phyloP scores from a whole-genome alignment of 2,329 filamentous ascomycete genomes.

The Colletotrichum siamense region DNA sequence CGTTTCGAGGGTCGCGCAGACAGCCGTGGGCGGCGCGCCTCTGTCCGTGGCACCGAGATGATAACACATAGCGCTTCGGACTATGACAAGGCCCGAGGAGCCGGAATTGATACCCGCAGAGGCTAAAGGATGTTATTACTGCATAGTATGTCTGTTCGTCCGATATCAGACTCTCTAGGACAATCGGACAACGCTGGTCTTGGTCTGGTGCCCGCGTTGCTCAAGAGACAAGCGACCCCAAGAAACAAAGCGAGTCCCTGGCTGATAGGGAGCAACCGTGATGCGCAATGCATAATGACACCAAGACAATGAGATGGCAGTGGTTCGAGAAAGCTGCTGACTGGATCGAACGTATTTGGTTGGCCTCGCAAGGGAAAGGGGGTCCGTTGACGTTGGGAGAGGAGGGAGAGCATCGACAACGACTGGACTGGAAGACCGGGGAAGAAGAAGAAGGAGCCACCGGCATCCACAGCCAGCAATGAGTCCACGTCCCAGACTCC shows the following conservation, averaged over 20 bases:
- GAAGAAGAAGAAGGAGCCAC: not conserved
- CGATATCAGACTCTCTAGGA: not conserved
- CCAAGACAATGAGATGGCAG: not conserved
- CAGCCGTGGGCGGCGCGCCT: not conserved
- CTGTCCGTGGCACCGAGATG: not conserved
- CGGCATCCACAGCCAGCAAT: not conserved
- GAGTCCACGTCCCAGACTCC: not conserved
- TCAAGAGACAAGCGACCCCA: not conserved
- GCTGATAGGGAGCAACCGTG: not conserved
- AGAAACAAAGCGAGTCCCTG: not conserved
- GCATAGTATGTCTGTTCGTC: conserved; percentile 1
- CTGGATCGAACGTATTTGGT: not conserved
- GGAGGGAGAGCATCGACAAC: not conserved
- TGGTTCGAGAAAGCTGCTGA: conserved; percentile 12
- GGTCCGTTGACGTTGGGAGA: not conserved
- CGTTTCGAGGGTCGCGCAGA: not conserved
- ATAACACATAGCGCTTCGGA: not conserved
- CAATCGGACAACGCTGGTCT: not conserved
- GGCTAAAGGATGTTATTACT: not conserved
- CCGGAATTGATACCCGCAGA: not conserved
- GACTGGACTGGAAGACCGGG: not conserved
- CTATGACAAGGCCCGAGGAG: not conserved
- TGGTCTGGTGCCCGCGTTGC: not conserved
- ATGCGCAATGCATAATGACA: conserved; percentile 15
- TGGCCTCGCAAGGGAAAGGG: not conserved